Evolutionary conservation across 116 monocot species (phyloP).

Genomic region (Zostera marina): DNA sequence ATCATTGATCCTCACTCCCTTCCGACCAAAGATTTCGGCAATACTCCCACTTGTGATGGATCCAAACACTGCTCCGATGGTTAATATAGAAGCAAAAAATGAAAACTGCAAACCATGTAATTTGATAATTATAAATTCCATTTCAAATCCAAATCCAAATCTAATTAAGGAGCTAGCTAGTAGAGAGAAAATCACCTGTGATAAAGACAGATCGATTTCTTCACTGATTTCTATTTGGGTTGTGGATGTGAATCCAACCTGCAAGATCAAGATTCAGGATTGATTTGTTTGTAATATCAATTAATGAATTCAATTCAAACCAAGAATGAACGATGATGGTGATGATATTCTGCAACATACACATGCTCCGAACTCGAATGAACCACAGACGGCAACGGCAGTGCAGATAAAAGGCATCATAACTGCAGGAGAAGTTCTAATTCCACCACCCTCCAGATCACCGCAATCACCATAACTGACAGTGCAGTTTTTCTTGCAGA

Average conservation of each 20-base stretch:
- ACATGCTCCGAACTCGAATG: conserved; percentile 50
- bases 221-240: conserved; percentile 39
- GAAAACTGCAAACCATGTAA: conserved; percentile 25
- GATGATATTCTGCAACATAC: conserved; percentile 14
- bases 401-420: conserved; percentile 17
- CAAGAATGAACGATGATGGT: no score
- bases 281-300: no score
- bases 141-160: no score
- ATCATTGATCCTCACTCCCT: conserved; percentile 33
- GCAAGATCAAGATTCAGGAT: conserved; percentile 6
- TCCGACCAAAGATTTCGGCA: conserved; percentile 38
- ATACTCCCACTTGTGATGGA: conserved; percentile 38
- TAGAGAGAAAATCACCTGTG: conserved; percentile 24
- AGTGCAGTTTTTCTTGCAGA: no score
- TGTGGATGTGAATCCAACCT: conserved; percentile 61
- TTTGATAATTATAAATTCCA: no score
- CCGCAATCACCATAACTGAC: no score
- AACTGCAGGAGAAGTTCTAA: no score
- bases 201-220: conserved; percentile 39
- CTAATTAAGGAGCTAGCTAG: no score
- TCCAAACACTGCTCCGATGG: conserved; percentile 55
- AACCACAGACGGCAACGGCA: conserved; percentile 40
- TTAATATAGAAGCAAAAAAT: conserved; percentile 50
- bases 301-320: no score
- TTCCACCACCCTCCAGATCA: no score